Evolutionary conservation across 2,329 filamentous ascomycete genomes (phyloP).

Genomic region (Exserohilum turcica): DNA sequence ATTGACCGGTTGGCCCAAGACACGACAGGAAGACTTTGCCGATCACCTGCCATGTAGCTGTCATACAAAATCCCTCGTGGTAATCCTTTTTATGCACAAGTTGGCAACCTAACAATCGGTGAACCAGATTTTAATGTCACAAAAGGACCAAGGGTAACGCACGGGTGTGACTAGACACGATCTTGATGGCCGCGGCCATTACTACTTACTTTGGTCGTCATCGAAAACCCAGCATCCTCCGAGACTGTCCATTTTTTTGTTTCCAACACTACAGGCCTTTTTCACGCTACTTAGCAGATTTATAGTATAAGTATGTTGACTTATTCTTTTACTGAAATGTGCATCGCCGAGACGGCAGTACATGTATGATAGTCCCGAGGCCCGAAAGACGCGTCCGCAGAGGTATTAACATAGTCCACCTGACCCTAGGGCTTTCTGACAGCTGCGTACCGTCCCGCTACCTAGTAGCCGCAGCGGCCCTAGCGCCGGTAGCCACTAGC

Average conservation of each 20-base stretch:
- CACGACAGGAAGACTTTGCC: neutral
- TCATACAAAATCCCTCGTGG: neutral
- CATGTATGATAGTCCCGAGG: neutral
- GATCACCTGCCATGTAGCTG: no score
- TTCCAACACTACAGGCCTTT: neutral
- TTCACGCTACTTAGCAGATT: neutral
- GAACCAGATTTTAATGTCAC: neutral
- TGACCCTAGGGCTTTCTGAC: neutral
- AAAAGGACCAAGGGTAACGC: neutral
- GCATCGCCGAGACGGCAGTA: neutral
- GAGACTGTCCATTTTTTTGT: neutral
- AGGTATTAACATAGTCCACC: neutral
- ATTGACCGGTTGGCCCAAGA: neutral
- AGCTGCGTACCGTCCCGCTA: neutral
- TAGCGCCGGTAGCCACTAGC: neutral
- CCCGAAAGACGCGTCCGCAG: no score
- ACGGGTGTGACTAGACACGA: neutral
- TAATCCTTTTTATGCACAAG: neutral
- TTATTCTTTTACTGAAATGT: neutral
- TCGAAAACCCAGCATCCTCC: neutral
- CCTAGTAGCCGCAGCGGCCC: neutral
- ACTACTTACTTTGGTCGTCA: neutral
- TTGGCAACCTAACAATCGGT: no score
- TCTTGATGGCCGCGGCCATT: neutral
- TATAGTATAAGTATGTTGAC: neutral